Evolutionary conservation across 495 filamentous ascomycete genomes (phyloP).

Genomic region (Hypoxylon trugodes): DNA sequence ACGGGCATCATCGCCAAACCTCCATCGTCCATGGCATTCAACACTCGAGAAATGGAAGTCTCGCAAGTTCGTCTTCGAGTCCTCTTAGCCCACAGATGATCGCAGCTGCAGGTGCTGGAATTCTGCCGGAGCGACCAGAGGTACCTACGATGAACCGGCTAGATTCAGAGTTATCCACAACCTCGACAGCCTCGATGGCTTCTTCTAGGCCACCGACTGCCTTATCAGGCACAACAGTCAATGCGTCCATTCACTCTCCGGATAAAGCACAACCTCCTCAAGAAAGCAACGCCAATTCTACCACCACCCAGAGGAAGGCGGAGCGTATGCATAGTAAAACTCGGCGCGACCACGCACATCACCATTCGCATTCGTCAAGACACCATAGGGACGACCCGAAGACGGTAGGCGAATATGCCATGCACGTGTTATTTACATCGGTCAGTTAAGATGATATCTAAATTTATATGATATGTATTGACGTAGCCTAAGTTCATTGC

Average conservation of each 20-base stretch:
- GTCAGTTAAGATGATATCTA: constrained; percentile 53
- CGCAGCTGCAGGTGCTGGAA: constrained; percentile 66
- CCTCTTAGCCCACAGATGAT: constrained; percentile 86
- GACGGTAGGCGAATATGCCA: constrained; percentile 93
- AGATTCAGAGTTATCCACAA: constrained; percentile 50
- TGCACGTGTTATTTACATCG: constrained; percentile 95
- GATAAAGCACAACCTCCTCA: constrained; percentile 49
- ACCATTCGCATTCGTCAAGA: constrained; percentile 83
- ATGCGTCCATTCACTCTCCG: constrained; percentile 41
- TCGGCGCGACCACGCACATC: constrained; percentile 75
- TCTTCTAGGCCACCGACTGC: constrained; percentile 51
- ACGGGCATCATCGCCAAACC: constrained; percentile 91
- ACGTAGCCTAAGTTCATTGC: constrained; percentile 65
- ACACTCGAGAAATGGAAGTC: constrained; percentile 86
- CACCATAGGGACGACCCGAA: constrained; percentile 78
- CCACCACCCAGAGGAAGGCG: constrained; percentile 55
- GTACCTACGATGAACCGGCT: constrained; percentile 52
- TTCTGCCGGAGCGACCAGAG: constrained; percentile 55
- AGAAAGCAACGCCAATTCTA: constrained; percentile 32
- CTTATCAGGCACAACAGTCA: constrained; percentile 53
- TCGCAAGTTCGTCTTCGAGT: constrained; percentile 68
- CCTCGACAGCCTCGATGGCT: constrained; percentile 36
- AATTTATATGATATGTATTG: constrained; percentile 31
- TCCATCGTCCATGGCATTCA: constrained; percentile 94
- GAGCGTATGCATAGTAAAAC: constrained; percentile 72